These are phyloP conservation scores for Lecanosticta acicola DNA, from an alignment of 2,329 filamentous ascomycete species.

Conservation along the genomic window DNA sequence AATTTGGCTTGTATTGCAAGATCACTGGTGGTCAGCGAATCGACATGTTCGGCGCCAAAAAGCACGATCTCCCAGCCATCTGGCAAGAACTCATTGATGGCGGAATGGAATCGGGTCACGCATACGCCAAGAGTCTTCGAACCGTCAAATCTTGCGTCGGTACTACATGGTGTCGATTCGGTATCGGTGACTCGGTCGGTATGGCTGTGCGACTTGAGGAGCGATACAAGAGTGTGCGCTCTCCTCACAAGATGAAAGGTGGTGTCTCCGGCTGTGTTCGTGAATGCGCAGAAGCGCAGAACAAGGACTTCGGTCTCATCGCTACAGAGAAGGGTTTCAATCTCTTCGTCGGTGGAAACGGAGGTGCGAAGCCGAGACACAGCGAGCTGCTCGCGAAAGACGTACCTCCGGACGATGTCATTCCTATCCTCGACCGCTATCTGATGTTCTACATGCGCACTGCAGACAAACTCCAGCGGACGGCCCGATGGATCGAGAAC, in stretches of 20 bases:
- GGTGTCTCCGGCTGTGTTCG: conserved; percentile 87
- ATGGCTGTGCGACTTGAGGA: conserved; percentile 85
- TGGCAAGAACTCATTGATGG: conserved; percentile 76
- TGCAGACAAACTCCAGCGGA: conserved; percentile 82
- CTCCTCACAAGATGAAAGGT: conserved; percentile 78
- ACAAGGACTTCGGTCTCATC: conserved; percentile 89
- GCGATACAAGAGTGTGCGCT: conserved; percentile 85
- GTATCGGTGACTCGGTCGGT: conserved; percentile 82
- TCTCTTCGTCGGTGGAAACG: conserved; percentile 84
- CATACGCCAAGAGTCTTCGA: conserved; percentile 80
- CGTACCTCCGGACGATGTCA: conserved; percentile 72
- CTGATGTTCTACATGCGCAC: conserved; percentile 92
- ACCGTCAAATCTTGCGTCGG: conserved; percentile 92
- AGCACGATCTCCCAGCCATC: conserved; percentile 76
- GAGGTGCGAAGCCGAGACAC: conserved; percentile 77
- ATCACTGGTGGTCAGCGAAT: conserved; percentile 90
- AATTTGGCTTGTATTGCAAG: conserved; percentile 81
- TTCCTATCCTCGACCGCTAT: conserved; percentile 81
- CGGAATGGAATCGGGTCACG: conserved; percentile 85
- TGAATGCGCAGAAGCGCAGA: conserved; percentile 87
- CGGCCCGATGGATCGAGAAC: conserved; percentile 79
- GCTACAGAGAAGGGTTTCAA: conserved; percentile 92
- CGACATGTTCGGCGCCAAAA: conserved; percentile 86
- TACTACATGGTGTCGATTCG: conserved; percentile 84
- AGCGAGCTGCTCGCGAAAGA: conserved; percentile 80